Evolutionary conservation across 139 green algal species (phyloP).

Genomic region (Tetraselmis striata): DNA sequence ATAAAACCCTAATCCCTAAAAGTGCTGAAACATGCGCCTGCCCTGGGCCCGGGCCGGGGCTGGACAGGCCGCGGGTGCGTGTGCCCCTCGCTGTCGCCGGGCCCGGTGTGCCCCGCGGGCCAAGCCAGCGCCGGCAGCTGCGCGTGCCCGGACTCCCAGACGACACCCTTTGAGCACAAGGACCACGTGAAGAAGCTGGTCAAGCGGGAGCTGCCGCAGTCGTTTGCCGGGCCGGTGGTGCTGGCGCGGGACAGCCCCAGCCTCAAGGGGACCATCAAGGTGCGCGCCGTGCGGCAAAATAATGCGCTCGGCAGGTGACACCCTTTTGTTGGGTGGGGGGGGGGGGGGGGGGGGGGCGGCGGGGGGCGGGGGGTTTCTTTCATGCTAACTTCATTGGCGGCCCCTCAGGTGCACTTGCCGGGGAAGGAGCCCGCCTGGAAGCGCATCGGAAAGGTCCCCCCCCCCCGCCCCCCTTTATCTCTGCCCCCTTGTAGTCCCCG

Average conservation of each 20-base stretch:
- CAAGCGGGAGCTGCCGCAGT: neutral
- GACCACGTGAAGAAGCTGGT: neutral
- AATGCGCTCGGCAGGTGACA: too few species aligned
- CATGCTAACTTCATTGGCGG: too few species aligned
- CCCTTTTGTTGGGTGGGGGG: too few species aligned
- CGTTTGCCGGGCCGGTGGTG: neutral
- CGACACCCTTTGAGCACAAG: neutral
- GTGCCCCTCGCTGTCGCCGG: neutral
- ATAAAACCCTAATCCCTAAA: too few species aligned
- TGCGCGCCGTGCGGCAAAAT: neutral
- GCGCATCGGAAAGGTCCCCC: constrained; percentile 5
- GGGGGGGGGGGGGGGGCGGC: too few species aligned
- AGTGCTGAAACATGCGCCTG: too few species aligned
- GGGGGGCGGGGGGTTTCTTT: too few species aligned
- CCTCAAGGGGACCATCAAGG: neutral
- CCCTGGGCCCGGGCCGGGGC: too few species aligned
- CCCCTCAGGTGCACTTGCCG: neutral
- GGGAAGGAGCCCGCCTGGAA: neutral
- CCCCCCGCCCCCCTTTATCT: too few species aligned
- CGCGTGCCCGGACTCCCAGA: neutral
- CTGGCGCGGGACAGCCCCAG: neutral
- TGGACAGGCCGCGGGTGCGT: neutral
- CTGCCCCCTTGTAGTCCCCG: too few species aligned
- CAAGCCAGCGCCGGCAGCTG: neutral
- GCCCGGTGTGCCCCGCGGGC: neutral